Evolutionary conservation across 139 green algal genomes (phyloP), one percentile per base, ranked within the genome.

Genomic region (Micractinium sp.): DNA sequence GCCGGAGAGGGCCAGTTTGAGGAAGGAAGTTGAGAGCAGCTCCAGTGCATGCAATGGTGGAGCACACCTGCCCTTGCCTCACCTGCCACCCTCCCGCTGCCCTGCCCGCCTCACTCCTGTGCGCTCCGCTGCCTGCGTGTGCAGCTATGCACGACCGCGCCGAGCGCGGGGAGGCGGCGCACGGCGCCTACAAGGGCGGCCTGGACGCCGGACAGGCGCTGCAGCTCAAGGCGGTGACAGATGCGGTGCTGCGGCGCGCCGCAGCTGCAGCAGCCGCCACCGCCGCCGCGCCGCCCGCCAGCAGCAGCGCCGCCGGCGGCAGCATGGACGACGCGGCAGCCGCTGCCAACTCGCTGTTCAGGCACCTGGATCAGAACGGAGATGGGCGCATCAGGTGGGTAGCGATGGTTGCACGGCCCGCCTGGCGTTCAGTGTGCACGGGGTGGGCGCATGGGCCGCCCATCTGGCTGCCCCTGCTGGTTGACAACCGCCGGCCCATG

Each of bases 131-230:
- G 20, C 22, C 20, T 74, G 67, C 22, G 16, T 74, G 27, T 35
- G 77, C 85, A 91, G 93, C 88, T 2, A 99, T 99, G 97, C 94
- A 99, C 81, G 89, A 92, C 12, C 76, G 81, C 0, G 97, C 97
- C 2, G 97, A 98, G 90, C 85, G 75, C 4, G 97, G 97, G 2
- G 92, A 94, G 18, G 96, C 97, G 27, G 93, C 97, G 14, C 97
- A 99, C 82, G 89, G 92, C 1, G 93, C 94, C 1, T 99, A 99
- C 94, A 99, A 99, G 91, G 96, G 96, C 13, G 94, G 95, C n/a
- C 85, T 98, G 77, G 93, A 96, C 86, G 53, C 90, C 14, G 29
- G 82, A 20, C 94, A 96, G 90, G 94, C 89, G 12, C 27, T 82
- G 47, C 87, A 94, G 83, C 89, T 96, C 66, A 91, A 93, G 77